Percentiles rank a stretch among this genome's conserved stretches.
Conservation (phyloP, 352 stramenopile species). For the Pythium graminicola region DNA sequence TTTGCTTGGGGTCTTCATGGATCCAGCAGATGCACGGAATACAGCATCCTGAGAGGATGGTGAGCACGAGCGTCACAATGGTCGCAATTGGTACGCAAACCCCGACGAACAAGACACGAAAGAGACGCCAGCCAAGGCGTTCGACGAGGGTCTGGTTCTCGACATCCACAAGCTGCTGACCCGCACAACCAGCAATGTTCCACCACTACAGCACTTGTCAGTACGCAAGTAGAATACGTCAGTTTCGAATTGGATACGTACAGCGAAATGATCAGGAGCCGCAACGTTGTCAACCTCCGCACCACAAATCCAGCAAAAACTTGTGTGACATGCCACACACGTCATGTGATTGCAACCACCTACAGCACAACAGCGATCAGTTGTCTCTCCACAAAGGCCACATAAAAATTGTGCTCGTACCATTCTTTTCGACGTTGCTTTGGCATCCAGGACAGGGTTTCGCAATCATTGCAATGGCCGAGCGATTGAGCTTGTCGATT, state of each 20-base stretch:
- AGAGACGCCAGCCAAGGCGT: conserved; percentile 10
- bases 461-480: conserved; percentile 66
- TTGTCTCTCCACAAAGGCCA: not conserved
- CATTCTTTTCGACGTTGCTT: conserved; percentile 86
- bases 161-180: conserved; percentile 56
- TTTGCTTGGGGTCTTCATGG: conserved; percentile 11
- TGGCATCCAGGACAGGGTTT: conserved; percentile 84
- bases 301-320: conserved; percentile 91
- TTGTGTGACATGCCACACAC: conserved; percentile 72
- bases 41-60: conserved; percentile 17
- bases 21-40: conserved; percentile 21
- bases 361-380: conserved; percentile 2
- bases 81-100: conserved; percentile 18
- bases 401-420: conserved; percentile 8
- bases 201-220: conserved; percentile 65
- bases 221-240: no score
- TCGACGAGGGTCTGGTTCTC: conserved; percentile 15
- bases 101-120: conserved; percentile 10
- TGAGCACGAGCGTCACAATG: conserved; percentile 12
- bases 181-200: conserved; percentile 65
- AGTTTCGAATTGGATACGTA: no score
- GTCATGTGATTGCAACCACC: conserved; percentile 92
- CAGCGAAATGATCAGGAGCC: conserved; percentile 80
- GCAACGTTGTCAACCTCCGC: conserved; percentile 77
- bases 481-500: conserved; percentile 74